Percentiles rank a stretch among this genome's conserved stretches.
These are phyloP conservation scores for Nematocida sp. DNA, from an alignment of 371 early-diverging fungal genomes.

Conservation along the genomic window DNA sequence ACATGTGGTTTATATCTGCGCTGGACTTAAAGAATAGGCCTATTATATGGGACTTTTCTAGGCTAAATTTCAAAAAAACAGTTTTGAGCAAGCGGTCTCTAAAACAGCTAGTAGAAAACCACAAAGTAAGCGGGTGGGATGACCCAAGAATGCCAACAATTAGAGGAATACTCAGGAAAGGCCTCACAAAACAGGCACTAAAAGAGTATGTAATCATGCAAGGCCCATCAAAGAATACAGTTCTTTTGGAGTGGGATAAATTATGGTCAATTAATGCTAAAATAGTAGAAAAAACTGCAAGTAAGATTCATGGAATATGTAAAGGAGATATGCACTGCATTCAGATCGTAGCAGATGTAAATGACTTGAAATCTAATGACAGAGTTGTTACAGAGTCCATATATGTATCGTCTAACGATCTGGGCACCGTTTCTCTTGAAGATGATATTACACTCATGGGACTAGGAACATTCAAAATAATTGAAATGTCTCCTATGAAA, in stretches of 20 bases:
- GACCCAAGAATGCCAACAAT: slow-evolving; percentile 97
- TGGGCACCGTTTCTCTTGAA: slow-evolving; percentile 74
- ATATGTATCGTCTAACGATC: slow-evolving; percentile 84
- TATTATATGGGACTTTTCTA: slow-evolving; percentile 71
- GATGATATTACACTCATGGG: slow-evolving; percentile 98
- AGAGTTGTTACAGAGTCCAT: slow-evolving; percentile 25
- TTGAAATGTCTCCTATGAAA: slow-evolving; percentile 72
- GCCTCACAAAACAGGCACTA: slow-evolving; percentile 93
- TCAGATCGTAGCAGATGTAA: not conserved
- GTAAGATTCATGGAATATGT: slow-evolving; percentile 81
- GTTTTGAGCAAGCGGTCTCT: slow-evolving; percentile 96
- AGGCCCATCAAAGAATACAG: slow-evolving; percentile 87
- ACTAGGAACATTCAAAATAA: slow-evolving; percentile 93
- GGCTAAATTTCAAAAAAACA: slow-evolving; percentile 88
- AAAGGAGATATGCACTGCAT: slow-evolving; percentile 70
- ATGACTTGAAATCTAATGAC: slow-evolving; percentile 9
- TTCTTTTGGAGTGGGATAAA: slow-evolving; percentile 95
- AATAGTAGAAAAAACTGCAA: slow-evolving; percentile 87
- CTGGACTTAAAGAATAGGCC: slow-evolving; percentile 73
- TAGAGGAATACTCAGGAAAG: slow-evolving; percentile 91
- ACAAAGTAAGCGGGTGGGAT: slow-evolving; percentile 83
- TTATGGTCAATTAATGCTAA: slow-evolving; percentile 97
- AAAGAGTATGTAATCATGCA: slow-evolving; percentile 95
- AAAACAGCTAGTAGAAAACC: slow-evolving; percentile 78
- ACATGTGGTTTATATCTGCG: slow-evolving; percentile 90